phyloP scores from a whole-genome alignment of 2,329 filamentous ascomycete genomes.

The Aspergillus viridinutans region DNA sequence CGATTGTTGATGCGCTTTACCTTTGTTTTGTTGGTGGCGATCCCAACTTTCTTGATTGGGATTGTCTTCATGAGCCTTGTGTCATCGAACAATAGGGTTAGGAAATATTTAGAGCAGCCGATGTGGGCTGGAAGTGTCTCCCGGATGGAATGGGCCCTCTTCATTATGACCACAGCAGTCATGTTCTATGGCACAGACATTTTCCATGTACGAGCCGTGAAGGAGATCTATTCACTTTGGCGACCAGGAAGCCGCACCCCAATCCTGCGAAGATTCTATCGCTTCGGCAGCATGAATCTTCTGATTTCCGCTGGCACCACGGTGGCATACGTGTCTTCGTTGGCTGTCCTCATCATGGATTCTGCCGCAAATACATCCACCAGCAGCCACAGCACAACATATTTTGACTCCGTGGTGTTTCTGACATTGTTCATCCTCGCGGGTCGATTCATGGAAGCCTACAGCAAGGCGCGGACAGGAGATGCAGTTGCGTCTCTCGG shows the following conservation, averaged over 20 bases:
- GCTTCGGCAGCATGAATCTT: conserved; percentile 97
- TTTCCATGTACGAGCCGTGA: conserved; percentile 74
- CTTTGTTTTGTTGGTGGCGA: conserved; percentile 64
- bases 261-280: conserved; percentile 70
- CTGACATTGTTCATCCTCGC: conserved; percentile 80
- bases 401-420: conserved; percentile 93
- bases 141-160: conserved; percentile 72
- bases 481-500: conserved; percentile 78
- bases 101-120: conserved; percentile 64
- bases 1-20: conserved; percentile 67
- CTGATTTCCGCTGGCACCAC: conserved; percentile 83
- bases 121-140: conserved; percentile 67
- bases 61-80: conserved; percentile 89
- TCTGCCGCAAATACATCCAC: conserved; percentile 31
- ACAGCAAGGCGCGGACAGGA: conserved; percentile 86
- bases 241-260: conserved; percentile 68
- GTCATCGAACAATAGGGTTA: conserved; percentile 52
- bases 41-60: conserved; percentile 82
- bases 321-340: conserved; percentile 79
- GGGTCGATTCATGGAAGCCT: conserved; percentile 62
- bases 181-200: conserved; percentile 83
- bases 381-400: conserved; percentile 57
- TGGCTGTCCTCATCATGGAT: conserved; percentile 69
- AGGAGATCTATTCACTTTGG: conserved; percentile 77
- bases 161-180: conserved; percentile 76